A percentile compares a stretch with the other conserved stretches of the same genome.
Evolutionary conservation across 2,329 filamentous ascomycete genomes (phyloP).

Genomic region (Pseudogymnoascus sp.): DNA sequence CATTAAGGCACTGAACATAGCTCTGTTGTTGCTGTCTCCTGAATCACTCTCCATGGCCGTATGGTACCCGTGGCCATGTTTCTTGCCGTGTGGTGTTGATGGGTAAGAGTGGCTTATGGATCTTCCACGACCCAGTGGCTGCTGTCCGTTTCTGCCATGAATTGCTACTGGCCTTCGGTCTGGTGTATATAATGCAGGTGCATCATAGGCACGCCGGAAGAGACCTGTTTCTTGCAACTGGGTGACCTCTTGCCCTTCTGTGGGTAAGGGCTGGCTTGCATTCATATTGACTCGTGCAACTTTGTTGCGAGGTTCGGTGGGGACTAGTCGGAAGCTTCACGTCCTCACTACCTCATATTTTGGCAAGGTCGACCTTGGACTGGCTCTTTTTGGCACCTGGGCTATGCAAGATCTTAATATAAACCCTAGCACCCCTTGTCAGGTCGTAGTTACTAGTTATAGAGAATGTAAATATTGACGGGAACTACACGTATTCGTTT

Average conservation of each 20-base stretch:
- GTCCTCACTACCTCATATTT: not conserved
- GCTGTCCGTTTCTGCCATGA: slow-evolving; percentile 9
- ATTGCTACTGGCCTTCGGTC: not conserved
- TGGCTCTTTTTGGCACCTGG: not conserved
- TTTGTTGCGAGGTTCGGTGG: not conserved
- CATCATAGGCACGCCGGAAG: not conserved
- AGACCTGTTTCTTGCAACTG: not conserved
- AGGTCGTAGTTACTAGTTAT: not conserved
- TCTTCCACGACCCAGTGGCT: slow-evolving; percentile 22
- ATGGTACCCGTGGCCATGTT: slow-evolving; percentile 39
- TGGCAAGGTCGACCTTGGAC: not conserved
- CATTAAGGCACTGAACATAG: slow-evolving; percentile 13
- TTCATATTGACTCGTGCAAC: not conserved
- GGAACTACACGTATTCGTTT: not conserved
- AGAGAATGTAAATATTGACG: not conserved
- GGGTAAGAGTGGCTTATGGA: slow-evolving; percentile 79
- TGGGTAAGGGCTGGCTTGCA: not conserved
- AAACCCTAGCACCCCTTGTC: not conserved
- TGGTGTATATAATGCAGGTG: not conserved
- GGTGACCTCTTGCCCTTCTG: not conserved
- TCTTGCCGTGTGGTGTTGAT: slow-evolving; percentile 58
- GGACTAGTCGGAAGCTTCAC: not conserved
- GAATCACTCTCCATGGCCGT: slow-evolving; percentile 37
- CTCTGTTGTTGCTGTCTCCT: slow-evolving; percentile 38
- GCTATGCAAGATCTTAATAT: not conserved